A percentile compares a stretch with the other conserved stretches of the same genome.
These are phyloP conservation scores for Colletotrichum sp. DNA, from an alignment of 2,329 filamentous ascomycete genomes.

Conservation along the genomic window DNA sequence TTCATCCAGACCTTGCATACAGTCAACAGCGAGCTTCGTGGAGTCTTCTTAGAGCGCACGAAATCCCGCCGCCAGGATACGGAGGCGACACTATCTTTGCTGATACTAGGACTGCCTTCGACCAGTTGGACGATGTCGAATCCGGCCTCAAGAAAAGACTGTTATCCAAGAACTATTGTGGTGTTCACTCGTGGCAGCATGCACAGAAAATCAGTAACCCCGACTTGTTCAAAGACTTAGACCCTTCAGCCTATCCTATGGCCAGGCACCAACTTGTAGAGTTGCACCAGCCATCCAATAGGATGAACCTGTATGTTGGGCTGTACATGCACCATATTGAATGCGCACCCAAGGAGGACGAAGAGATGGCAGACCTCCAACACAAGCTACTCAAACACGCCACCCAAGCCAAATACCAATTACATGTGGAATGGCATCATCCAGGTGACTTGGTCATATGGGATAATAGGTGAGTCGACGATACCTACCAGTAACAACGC, in stretches of 20 bases:
- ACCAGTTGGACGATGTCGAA: constrained; percentile 41
- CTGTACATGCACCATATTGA: constrained; percentile 60
- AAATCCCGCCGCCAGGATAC: constrained; percentile 49
- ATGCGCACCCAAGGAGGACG: constrained; percentile 28
- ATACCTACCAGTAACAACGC: no score
- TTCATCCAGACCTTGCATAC: constrained; percentile 61
- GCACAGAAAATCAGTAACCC: constrained; percentile 57
- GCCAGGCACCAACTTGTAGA: constrained; percentile 54
- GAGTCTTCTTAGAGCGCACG: constrained; percentile 54
- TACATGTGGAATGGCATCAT: constrained; percentile 52
- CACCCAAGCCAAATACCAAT: constrained; percentile 49
- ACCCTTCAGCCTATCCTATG: constrained; percentile 42
- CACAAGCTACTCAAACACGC: constrained; percentile 48
- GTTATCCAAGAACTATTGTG: constrained; percentile 45
- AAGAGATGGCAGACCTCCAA: constrained; percentile 41
- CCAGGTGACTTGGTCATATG: constrained; percentile 60
- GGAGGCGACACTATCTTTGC: constrained; percentile 60
- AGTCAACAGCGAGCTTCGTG: constrained; percentile 58
- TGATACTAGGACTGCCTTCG: constrained; percentile 56
- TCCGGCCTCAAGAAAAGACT: constrained; percentile 35
- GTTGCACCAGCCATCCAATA: constrained; percentile 53
- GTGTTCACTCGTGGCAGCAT: constrained; percentile 55
- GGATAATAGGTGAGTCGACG: constrained; percentile 54
- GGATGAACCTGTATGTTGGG: constrained; percentile 59
- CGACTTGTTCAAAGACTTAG: constrained; percentile 48